Evolutionary conservation across 768 basidiomycete genomes (phyloP), one percentile per base, ranked within the genome.

Genomic region (Pisolithus microcarpus): DNA sequence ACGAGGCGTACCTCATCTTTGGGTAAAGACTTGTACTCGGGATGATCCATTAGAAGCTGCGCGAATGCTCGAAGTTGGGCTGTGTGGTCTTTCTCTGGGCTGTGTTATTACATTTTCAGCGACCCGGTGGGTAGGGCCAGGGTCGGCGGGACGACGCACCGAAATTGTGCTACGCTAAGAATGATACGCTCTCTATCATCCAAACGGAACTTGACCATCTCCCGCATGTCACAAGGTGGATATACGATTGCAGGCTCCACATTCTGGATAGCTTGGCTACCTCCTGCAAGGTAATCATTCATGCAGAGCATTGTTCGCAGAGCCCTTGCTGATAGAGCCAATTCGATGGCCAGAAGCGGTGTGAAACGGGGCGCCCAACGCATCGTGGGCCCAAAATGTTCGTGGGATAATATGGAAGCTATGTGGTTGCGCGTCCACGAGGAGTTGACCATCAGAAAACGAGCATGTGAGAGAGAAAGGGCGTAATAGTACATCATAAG

Each of bases 61-160:
- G 75, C 67, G 54, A 96, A 81, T 0, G 92, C 81, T 13, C 68
- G 72, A 10, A 98, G 66, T 64, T 98, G 96, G 5, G 79, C 76
- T 1, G 79, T 68, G 50, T 98, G 94, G 59, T 96, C 89, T 65
- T 99, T 99, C 70, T 99, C 96, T 2, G 96, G 96, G 31, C 90
- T 91, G 34, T 16, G 9, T 36, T 28, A 15, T 28, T 5, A 24
- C 18, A 7, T 13, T 50, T 23, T 28, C 40, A 39, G 31, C 18
- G n/a, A 16, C 23, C 28, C 30, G 28, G 39, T 16, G 31, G 8
- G 7, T 15, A 44, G 13, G 16, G 15, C n/a, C 13, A 3, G 43
- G 8, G 16, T 18, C 23, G 2, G 36, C n/a, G 10, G 19, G 23
- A 48, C 23, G 38, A 43, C 77, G 19, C 48, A 91, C 91, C 95